Evolutionary conservation across 441 rosid species (phyloP), one percentile per base, ranked within the genome.

Genomic region (Jatropha multifida): DNA sequence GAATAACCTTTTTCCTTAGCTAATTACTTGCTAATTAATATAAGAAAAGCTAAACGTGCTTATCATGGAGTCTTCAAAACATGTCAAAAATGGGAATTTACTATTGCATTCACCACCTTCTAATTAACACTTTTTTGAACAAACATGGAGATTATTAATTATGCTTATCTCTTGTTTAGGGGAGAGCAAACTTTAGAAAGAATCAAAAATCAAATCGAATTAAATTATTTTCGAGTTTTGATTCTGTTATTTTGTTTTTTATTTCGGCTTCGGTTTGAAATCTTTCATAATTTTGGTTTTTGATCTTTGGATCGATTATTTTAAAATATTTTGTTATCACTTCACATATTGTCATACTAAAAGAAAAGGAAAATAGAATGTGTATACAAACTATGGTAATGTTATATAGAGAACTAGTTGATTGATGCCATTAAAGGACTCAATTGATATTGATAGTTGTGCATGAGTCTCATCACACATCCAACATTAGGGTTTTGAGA

Each of bases 401-500:
- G 60, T 18, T 73, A 60, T 75, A 65, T 72, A 6, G 65, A 79
- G 5, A 11, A 37, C 15, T 37, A 63, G 65, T 26, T 72, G 74
- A 70, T 74, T 60, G 44, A 44, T 70, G 52, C 56, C 42, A 48
- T n/a, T 64, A 38, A 51, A 73, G 66, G 55, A 26, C 23, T 46
- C 42, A n/a, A 38, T 49, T 27, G 10, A 20, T 61, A 4, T 2
- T 12, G 14, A 48, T 48, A 48, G 0, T 48, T 17, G 58, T 54
- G 7, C 56, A 51, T 62, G 40, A 65, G 4, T 37, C 73, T 37
- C 17, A 11, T 44, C 73, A n/a, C 66, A 38, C 27, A 12, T 59
- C 32, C 32, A 32, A 32, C 1, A 32, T 17, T 40, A 64, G 41
- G 78, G 80, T 69, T 37, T 71, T 68, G 82, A 77, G 83, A 76